Evolutionary conservation across 768 basidiomycete species (phyloP).

Genomic region (Obba rivulosa): DNA sequence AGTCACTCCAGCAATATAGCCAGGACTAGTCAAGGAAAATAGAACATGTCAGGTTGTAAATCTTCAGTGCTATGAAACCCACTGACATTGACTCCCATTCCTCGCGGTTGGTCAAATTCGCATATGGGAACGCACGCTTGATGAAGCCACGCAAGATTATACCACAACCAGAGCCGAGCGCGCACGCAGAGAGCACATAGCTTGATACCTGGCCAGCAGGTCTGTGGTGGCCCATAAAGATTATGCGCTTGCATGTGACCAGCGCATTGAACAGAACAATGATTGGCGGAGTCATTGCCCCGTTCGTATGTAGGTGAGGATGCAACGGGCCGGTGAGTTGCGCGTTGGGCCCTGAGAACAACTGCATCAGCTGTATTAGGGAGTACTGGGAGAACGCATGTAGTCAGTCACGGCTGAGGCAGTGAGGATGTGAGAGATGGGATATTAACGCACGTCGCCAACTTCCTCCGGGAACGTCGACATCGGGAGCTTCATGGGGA

Average conservation of each 20-base stretch:
- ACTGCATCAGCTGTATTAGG: conserved; percentile 82
- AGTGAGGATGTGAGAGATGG: background rate
- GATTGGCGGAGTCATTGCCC: conserved; percentile 85
- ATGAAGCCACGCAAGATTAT: conserved; percentile 79
- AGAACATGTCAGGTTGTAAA: background rate
- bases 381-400: conserved; percentile 61
- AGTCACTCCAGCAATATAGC: conserved; percentile 94
- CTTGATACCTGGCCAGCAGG: conserved; percentile 88
- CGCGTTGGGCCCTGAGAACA: conserved; percentile 59
- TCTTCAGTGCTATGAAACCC: conserved; percentile 1
- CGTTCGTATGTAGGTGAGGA: conserved; percentile 91
- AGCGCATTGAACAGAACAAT: conserved; percentile 96
- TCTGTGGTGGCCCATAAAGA: conserved; percentile 87
- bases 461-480: conserved; percentile 92
- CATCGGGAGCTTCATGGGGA: conserved; percentile 90
- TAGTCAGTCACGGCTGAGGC: conserved; percentile 7
- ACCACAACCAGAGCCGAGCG: conserved; percentile 88
- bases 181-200: conserved; percentile 92
- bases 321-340: conserved; percentile 71
- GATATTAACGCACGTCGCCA: conserved; percentile 70
- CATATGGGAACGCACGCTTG: conserved; percentile 92
- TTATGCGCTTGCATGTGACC: conserved; percentile 91
- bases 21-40: conserved; percentile 47
- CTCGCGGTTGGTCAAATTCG: conserved; percentile 81
- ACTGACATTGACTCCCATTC: conserved; percentile 87